phyloP scores from a whole-genome alignment of 257 asterid genomes.

The Voacanga thouarsii region DNA sequence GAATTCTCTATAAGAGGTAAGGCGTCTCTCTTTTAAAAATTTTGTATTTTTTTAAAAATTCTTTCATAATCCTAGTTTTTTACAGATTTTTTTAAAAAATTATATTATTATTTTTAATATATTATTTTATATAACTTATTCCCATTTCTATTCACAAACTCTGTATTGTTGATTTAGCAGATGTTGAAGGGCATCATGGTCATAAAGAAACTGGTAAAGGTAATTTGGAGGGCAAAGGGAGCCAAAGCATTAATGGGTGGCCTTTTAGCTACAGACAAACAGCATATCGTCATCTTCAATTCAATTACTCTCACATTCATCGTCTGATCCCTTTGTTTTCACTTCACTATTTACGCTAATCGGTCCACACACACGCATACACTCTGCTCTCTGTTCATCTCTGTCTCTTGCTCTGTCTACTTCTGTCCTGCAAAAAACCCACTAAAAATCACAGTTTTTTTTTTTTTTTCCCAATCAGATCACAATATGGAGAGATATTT shows the following conservation, averaged over 20 bases:
- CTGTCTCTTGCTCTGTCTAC: background rate
- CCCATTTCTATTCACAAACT: no score
- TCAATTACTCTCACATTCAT: constrained; percentile 11
- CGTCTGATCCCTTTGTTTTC: background rate
- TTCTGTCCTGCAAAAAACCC: constrained; percentile 15
- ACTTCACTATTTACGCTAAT: background rate
- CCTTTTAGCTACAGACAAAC: constrained; percentile 24
- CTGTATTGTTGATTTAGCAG: no score
- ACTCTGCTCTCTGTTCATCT: constrained; percentile 12
- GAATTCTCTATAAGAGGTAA: no score
- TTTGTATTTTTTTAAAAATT: no score
- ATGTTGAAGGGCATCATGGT: background rate
- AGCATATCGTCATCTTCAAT: constrained; percentile 29
- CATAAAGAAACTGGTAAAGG: background rate
- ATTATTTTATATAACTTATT: no score
- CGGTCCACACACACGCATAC: constrained; percentile 16
- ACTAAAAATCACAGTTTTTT: constrained; percentile 17
- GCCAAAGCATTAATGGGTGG: background rate
- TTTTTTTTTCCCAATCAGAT: background rate
- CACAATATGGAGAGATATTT: background rate
- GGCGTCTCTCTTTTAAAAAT: no score
- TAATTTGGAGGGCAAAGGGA: background rate
- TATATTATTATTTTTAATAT: no score
- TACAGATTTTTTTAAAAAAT: no score
- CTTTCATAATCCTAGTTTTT: no score